Evolutionary conservation across 139 green algal genomes (phyloP), one percentile per base, ranked within the genome.

Genomic region (Chlamydomonas urium): DNA sequence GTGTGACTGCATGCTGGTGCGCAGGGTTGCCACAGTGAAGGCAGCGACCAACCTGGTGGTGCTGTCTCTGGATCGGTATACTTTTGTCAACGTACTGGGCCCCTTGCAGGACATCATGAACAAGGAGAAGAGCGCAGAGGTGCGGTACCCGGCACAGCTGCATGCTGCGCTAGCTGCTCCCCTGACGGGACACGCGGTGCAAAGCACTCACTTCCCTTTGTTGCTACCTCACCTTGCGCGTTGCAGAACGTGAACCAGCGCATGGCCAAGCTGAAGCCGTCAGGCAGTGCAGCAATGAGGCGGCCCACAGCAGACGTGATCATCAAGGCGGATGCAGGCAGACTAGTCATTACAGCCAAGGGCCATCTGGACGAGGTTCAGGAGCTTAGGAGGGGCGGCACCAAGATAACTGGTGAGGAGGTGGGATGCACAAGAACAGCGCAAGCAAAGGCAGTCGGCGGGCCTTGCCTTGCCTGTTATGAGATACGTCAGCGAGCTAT

Each of bases 341-440:
- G 21, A 19, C 48, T 47, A 34, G 14, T 56, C 63, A 48, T n/a
- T n/a, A 63, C 58, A 4, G 85, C 90, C n/a, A 73, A 80, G 1
- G 92, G 92, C 0, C 92, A 97, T 76, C 58, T 94, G 62, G 92
- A 97, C 61, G 92, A 97, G 75, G 90, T 97, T 26, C 71, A 85
- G 65, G 87, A 93, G 73, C 83, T 89, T 38, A 57, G 50, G 37
- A 47, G 62, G 28, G 74, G 77, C 1, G 76, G 83, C 19, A 66
- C 42, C 32, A 79, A 79, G 60, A 32, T 32, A 24, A 65, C 47
- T 34, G 70, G 26, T 66, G n/a, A n/a, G n/a, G n/a, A 60, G 48
- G 4, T 23, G 28, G 48, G 29, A n/a, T 5, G 14, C 14, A 5
- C 48, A 60, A 23, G 48, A 29, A n/a, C 29, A n/a, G 48, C 29